A percentile compares a stretch with the other conserved stretches of the same genome.
These are phyloP conservation scores for Hypoxylon sp. DNA, from an alignment of 2,329 filamentous ascomycete genomes.

Conservation along the genomic window DNA sequence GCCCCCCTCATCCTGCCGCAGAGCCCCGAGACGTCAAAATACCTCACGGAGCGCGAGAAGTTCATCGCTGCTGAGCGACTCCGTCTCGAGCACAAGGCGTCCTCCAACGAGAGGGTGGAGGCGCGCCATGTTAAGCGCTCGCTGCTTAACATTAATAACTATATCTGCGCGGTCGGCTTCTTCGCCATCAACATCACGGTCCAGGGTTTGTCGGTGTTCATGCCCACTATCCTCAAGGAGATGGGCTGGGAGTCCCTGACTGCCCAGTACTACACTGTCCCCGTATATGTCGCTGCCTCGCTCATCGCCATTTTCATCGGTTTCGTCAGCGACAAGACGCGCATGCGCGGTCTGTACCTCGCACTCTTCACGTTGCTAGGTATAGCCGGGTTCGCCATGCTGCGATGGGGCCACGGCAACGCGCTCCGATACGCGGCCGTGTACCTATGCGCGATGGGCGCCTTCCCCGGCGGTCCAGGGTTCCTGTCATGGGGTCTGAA, in stretches of 20 bases:
- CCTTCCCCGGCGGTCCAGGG: conserved; percentile 70
- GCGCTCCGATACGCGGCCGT: conserved; percentile 64
- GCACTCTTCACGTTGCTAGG: conserved; percentile 59
- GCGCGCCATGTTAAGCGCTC: conserved; percentile 65
- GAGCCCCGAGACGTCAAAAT: conserved; percentile 63
- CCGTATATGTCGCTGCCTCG: conserved; percentile 61
- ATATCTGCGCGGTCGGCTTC: conserved; percentile 70
- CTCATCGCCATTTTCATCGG: conserved; percentile 58
- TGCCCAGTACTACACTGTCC: conserved; percentile 62
- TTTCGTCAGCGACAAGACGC: conserved; percentile 60
- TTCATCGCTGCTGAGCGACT: conserved; percentile 68
- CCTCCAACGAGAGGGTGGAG: conserved; percentile 63
- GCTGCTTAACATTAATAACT: conserved; percentile 70
- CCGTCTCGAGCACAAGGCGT: conserved; percentile 63
- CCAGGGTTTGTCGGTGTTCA: conserved; percentile 66
- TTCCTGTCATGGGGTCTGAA: conserved; percentile 73
- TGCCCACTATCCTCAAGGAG: conserved; percentile 64
- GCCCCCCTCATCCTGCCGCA: conserved; percentile 68
- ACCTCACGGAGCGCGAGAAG: conserved; percentile 67
- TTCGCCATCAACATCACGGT: conserved; percentile 74
- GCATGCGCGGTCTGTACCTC: conserved; percentile 60
- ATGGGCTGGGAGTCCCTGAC: conserved; percentile 58
- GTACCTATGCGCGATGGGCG: conserved; percentile 69
- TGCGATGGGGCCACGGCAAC: conserved; percentile 60
- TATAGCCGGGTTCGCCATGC: conserved; percentile 66